A percentile compares a stretch with the other conserved stretches of the same genome.
These are phyloP conservation scores for Neurospora terricola DNA, from an alignment of 495 filamentous ascomycete genomes.

Conservation along the genomic window DNA sequence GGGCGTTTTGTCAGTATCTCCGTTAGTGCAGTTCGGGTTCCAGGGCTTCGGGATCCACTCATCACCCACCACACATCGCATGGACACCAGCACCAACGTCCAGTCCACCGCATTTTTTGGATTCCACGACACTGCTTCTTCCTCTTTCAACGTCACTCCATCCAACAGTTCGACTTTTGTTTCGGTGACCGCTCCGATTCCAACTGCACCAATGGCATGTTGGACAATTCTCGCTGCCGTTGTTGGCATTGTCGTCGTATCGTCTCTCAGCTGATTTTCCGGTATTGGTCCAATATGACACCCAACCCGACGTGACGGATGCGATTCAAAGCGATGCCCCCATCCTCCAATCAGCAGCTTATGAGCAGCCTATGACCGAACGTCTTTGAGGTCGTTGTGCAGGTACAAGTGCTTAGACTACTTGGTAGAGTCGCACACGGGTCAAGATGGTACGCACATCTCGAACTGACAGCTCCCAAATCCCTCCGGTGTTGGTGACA, in stretches of 20 bases:
- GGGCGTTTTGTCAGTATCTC: not conserved
- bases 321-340: not conserved
- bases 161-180: not conserved
- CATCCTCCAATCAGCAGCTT: not conserved
- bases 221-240: not conserved
- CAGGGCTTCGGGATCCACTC: not conserved
- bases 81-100: not conserved
- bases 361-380: not conserved
- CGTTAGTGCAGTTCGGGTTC: not conserved
- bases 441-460: not conserved
- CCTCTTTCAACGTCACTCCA: not conserved
- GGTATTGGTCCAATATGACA: not conserved
- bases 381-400: not conserved
- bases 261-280: not conserved
- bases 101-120: not conserved
- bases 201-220: not conserved
- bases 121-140: not conserved
- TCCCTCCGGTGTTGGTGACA: not conserved
- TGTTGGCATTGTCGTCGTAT: not conserved
- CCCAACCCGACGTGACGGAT: not conserved
- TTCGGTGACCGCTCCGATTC: not conserved
- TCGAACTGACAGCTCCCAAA: not conserved
- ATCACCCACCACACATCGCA: not conserved
- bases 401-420: not conserved
- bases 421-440: not conserved